Conservation (phyloP, 2,329 filamentous ascomycete genomes). For the Pseudogymnoascus sp. region DNA sequence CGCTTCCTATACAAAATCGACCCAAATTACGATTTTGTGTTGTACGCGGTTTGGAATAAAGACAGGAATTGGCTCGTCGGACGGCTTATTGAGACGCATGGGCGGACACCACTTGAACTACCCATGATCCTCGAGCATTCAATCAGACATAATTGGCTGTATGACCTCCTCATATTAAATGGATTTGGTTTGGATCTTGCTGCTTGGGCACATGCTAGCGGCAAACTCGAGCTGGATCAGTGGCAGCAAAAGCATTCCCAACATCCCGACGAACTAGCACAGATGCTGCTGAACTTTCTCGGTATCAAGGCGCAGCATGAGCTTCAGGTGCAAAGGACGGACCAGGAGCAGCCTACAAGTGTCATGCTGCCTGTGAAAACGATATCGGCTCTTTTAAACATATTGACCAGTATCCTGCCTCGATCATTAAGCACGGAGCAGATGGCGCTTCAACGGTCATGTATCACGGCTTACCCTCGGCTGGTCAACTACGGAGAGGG, state of each 20-base stretch:
- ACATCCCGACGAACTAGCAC: conserved; percentile 57
- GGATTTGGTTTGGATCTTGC: conserved; percentile 84
- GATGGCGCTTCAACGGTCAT: conserved; percentile 73
- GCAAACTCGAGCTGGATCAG: conserved; percentile 67
- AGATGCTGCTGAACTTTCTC: conserved; percentile 69
- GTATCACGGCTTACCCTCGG: conserved; percentile 85
- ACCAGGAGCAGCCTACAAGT: conserved; percentile 57
- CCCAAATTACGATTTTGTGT: conserved; percentile 73
- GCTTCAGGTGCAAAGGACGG: conserved; percentile 59
- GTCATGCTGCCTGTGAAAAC: conserved; percentile 78
- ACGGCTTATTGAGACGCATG: conserved; percentile 70
- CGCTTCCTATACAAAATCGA: conserved; percentile 75
- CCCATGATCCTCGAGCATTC: conserved; percentile 71
- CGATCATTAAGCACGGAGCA: conserved; percentile 56
- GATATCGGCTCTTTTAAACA: conserved; percentile 68
- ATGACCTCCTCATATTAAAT: conserved; percentile 54
- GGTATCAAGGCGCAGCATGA: conserved; percentile 79
- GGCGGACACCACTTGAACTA: conserved; percentile 57
- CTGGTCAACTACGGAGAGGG: conserved; percentile 95
- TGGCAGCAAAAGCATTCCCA: conserved; percentile 70
- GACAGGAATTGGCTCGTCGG: conserved; percentile 80
- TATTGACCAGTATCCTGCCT: conserved; percentile 63
- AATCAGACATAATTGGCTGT: conserved; percentile 72
- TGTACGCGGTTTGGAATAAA: conserved; percentile 86
- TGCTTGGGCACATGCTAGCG: conserved; percentile 73